Evolutionary conservation across 2,329 filamentous ascomycete species (phyloP).

Genomic region (Bretziella fagacearum): DNA sequence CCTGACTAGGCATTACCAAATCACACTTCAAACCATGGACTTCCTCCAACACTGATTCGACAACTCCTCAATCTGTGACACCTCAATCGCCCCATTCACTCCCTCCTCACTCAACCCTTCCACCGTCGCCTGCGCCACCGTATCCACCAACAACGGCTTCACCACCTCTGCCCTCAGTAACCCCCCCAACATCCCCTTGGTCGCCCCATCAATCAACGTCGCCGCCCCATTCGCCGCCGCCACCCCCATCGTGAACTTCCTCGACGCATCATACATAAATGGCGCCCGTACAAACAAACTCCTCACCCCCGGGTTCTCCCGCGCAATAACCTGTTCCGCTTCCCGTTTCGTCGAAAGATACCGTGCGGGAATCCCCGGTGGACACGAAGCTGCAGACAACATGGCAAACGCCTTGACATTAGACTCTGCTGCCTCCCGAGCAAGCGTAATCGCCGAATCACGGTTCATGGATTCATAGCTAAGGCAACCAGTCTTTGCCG

Average conservation of each 20-base stretch:
- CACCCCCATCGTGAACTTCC: constrained; percentile 68
- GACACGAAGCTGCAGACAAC: constrained; percentile 74
- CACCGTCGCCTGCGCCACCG: constrained; percentile 76
- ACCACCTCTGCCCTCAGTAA: constrained; percentile 58
- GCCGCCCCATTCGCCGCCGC: constrained; percentile 62
- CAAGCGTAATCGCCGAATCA: constrained; percentile 69
- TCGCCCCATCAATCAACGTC: constrained; percentile 57
- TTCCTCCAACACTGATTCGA: constrained; percentile 76
- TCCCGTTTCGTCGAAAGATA: constrained; percentile 89
- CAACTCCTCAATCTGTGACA: constrained; percentile 62
- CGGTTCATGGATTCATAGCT: constrained; percentile 97
- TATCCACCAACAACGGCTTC: constrained; percentile 75
- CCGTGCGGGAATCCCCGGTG: constrained; percentile 64
- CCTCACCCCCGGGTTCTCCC: constrained; percentile 57
- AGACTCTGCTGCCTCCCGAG: constrained; percentile 52
- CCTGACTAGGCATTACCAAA: neutral
- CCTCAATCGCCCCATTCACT: constrained; percentile 60
- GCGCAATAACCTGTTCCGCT: constrained; percentile 61
- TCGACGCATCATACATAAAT: constrained; percentile 75
- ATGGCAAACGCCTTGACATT: constrained; percentile 60
- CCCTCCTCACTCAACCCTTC: constrained; percentile 64
- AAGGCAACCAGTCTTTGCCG: neutral
- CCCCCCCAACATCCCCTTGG: constrained; percentile 56
- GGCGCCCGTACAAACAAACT: constrained; percentile 69
- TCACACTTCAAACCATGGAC: constrained; percentile 53